Base-by-base conservation (phyloP, 441 rosid genomes). In the Sinapis alba region DNA sequence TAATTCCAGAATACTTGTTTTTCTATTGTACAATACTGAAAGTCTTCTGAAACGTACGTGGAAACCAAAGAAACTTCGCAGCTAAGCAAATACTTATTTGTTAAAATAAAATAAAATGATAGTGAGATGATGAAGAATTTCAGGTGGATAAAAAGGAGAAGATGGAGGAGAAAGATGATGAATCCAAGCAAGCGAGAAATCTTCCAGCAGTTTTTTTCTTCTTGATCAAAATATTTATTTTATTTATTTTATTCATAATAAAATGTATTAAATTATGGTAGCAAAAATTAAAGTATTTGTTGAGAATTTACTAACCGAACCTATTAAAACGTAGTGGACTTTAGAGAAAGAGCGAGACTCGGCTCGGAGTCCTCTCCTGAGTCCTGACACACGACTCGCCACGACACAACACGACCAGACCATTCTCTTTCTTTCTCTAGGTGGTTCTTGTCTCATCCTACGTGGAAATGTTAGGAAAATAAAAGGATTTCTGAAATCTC, bases 61-160 rank as follows among this genome's bases (percentile, higher is more conserved):
- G 65, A 60, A 66, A 50, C 65, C 45, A 53, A 53, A 72, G 69
- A 78, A 72, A 67, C 69, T 38, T 78, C 21, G 28, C 72, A 72
- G 77, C 81, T 72, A 72, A 72, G 66, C 69, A 67, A 72, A 78
- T 43, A 41, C 6, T 32, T 38, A 77, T 76, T 71, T 65, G 32
- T 26, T 53, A 18, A 51, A 75, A 51, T 53, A 72, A 30, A 72
- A 18, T 59, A 54, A 62, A 78, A 74, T 78, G 74, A 78, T 74
- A 78, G 74, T 72, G 61, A 73, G 66, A 73, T 43, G 50, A n/a
- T 78, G 74, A 73, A 73, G 78, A 78, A 78, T 27, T 73, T 62
- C 71, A 78, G 81, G 81, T 72, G 81, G 68, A 61, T 23, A 15
- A 26, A 6, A 15, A 6, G 69, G 60, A 56, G 59, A 71, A 61